Evolutionary conservation across 208 protist genomes (phyloP).

Genomic region (Wallacemonas sp.): DNA sequence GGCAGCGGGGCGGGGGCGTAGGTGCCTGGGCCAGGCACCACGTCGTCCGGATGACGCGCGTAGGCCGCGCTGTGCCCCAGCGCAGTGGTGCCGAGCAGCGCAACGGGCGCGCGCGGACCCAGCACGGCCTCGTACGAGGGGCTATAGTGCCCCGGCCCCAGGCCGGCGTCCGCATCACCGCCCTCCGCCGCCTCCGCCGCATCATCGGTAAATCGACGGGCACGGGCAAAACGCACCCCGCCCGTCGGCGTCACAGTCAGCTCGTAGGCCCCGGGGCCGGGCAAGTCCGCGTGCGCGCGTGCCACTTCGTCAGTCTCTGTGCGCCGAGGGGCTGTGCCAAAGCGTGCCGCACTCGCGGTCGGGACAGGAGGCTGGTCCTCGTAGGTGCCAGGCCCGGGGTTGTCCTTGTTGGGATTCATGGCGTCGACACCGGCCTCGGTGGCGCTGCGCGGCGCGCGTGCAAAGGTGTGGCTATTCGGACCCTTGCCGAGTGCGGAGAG

Average conservation of each 20-base stretch:
- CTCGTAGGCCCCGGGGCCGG: conserved; percentile 21
- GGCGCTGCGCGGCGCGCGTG: conserved; percentile 6
- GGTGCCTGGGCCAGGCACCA: conserved; percentile 32
- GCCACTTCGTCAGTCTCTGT: conserved; percentile 14
- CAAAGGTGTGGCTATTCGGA: neutral
- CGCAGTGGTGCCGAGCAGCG: neutral
- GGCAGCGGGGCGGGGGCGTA: conserved; percentile 24
- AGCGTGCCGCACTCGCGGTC: neutral
- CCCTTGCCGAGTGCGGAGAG: neutral
- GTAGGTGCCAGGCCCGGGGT: conserved; percentile 10
- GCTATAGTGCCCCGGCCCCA: conserved; percentile 5
- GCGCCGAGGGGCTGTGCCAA: conserved; percentile 32
- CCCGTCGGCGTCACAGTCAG: neutral
- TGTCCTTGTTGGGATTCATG: neutral
- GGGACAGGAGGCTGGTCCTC: neutral
- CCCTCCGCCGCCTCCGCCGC: neutral
- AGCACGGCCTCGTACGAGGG: conserved; percentile 8
- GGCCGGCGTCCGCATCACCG: neutral
- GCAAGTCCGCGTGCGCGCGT: conserved; percentile 5
- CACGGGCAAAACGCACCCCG: neutral
- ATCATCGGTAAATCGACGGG: neutral
- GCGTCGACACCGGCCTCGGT: no score
- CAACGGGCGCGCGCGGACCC: conserved; percentile 9
- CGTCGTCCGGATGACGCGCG: neutral
- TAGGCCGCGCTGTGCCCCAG: conserved; percentile 17